Base-by-base conservation (phyloP, 2,329 filamentous ascomycete species). In the Ceratocystis cacaofunesta region DNA sequence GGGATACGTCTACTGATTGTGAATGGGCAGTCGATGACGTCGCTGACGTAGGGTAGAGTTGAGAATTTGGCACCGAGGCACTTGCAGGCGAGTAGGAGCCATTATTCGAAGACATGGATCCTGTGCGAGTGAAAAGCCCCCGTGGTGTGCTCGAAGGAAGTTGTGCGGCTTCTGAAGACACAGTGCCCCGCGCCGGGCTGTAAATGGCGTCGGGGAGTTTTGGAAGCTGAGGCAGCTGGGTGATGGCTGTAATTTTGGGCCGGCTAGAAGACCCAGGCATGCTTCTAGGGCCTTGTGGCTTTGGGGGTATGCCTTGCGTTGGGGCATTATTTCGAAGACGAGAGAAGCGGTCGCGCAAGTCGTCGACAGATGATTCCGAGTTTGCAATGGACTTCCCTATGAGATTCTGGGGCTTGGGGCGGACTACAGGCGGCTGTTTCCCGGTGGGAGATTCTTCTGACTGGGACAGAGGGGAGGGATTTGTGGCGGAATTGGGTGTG, bases 161-260 rank as follows among this genome's bases (percentile, higher is more conserved):
- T 50, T 85, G 80, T 7, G 87, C 82, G 28, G 83, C 80, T 67
- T 85, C 84, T 28, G 82, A 83, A 2, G 85, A 84, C 3, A 86
- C 78, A 65, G 85, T 87, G 32, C 88, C 89, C 43, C 87, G 80
- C 1, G 86, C 86, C n/a, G 88, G 88, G 70, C 85, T 90, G 71
- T 91, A 92, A 3, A 89, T 88, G 6, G 88, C 86, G 70, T 86
- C 86, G 1, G 88, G 88, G 58, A 86, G 75, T 72, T 87, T 88
- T 10, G 88, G 88, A 71, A 90, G 76, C 17, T 78, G 78, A 10
- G 82, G 78, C 6, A 82, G 72, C n/a, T 80, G 72, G 30, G 77
- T 82, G 60, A 82, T 76, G 0, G 85, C 70, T 2, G 78, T 77
- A 8, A 82, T 71, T 62, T 77, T 78, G 1, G 77, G 75, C 55